Evolutionary conservation across 176 grass and related monocot species (phyloP).

Genomic region (Carex kokanica): DNA sequence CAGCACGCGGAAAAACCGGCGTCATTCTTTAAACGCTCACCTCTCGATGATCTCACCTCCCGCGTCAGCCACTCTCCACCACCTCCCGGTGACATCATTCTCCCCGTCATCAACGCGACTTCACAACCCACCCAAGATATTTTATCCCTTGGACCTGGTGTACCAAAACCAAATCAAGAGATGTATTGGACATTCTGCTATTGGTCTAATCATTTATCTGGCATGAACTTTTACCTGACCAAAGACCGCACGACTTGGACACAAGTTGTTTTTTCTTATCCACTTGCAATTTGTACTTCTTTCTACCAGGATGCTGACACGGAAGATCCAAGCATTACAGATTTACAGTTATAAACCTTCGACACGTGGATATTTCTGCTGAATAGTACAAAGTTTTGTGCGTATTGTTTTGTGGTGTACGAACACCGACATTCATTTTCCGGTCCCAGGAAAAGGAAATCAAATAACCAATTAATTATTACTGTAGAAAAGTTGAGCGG

Average conservation of each 20-base stretch:
- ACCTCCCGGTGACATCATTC: conserved; percentile 33
- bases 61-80: conserved; percentile 47
- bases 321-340: not conserved
- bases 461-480: conserved; percentile 3
- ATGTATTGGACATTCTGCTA: not conserved
- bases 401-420: not conserved
- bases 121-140: conserved; percentile 14
- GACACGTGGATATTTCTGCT: not conserved
- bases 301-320: not conserved
- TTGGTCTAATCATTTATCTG: not conserved
- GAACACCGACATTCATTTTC: not conserved
- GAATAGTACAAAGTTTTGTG: not conserved
- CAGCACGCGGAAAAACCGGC: not conserved
- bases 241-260: not conserved
- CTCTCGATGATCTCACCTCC: conserved; percentile 26
- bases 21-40: not conserved
- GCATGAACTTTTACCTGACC: not conserved
- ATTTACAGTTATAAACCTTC: not conserved
- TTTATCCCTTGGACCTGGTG: not conserved
- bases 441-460: not conserved
- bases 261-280: not conserved
- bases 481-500: conserved; percentile 18
- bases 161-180: not conserved
- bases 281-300: not conserved
- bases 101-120: conserved; percentile 59